Conservation (phyloP, 2,329 filamentous ascomycete species). For the Raffaelea ambrosiae region DNA sequence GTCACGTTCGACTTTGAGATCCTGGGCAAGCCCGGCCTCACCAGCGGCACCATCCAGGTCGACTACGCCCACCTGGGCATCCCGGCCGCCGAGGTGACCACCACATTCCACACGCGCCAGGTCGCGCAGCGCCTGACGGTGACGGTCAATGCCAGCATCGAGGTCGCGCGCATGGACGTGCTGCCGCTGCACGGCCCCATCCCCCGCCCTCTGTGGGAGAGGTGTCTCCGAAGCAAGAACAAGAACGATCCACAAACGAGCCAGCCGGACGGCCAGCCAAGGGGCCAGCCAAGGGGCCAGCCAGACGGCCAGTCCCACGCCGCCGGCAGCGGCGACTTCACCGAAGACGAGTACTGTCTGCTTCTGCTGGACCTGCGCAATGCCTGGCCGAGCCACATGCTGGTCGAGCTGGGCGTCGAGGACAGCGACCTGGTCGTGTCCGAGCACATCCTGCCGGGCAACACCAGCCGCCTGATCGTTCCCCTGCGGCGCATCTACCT, state of each 20-base stretch:
- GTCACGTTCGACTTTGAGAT: conserved; percentile 76
- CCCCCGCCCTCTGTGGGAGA: conserved; percentile 50
- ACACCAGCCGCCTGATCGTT: conserved; percentile 66
- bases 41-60: conserved; percentile 69
- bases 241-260: not conserved
- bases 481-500: conserved; percentile 69
- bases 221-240: not conserved
- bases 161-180: conserved; percentile 72
- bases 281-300: conserved; percentile 26
- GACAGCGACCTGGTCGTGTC: conserved; percentile 40
- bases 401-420: conserved; percentile 43
- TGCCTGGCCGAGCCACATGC: conserved; percentile 75
- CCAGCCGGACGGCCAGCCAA: conserved; percentile 8
- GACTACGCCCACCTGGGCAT: conserved; percentile 79
- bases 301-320: too few species aligned
- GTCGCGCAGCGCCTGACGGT: conserved; percentile 72
- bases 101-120: conserved; percentile 76
- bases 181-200: conserved; percentile 63
- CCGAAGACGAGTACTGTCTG: conserved; percentile 59
- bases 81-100: conserved; percentile 55
- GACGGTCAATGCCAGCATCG: conserved; percentile 86
- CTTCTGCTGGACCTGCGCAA: conserved; percentile 80
- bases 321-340: not conserved
- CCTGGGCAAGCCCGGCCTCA: conserved; percentile 76
- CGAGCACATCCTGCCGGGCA: conserved; percentile 54